These are phyloP conservation scores for Tolypocladium ovalisporum DNA, from an alignment of 2,329 filamentous ascomycete species.

Conservation along the genomic window DNA sequence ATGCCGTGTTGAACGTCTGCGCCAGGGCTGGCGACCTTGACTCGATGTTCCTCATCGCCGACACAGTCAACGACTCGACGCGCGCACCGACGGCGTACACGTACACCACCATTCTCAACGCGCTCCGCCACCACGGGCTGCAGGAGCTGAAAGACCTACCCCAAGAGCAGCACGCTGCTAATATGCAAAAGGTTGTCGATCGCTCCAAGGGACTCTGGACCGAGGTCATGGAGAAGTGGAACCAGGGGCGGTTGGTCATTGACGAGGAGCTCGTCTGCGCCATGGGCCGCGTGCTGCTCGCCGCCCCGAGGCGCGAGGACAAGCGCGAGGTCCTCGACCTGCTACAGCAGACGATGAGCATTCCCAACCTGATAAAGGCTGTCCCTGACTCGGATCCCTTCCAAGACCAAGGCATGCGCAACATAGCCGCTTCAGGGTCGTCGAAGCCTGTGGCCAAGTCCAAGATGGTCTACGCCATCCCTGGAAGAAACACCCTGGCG, in stretches of 20 bases:
- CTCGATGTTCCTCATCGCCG: constrained; percentile 64
- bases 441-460: constrained; percentile 4
- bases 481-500: constrained; percentile 51
- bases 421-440: constrained; percentile 6
- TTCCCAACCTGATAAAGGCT: constrained; percentile 44
- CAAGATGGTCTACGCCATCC: constrained; percentile 25
- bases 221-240: constrained; percentile 70
- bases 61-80: constrained; percentile 55
- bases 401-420: constrained; percentile 9
- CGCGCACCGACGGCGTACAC: constrained; percentile 58
- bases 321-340: constrained; percentile 64
- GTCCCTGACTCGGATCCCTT: constrained; percentile 7
- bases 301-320: constrained; percentile 47
- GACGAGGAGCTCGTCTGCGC: constrained; percentile 71
- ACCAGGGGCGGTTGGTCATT: constrained; percentile 54
- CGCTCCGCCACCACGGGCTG: constrained; percentile 39
- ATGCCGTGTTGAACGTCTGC: constrained; percentile 79
- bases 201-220: constrained; percentile 71
- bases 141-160: constrained; percentile 14
- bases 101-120: constrained; percentile 75
- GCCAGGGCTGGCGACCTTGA: constrained; percentile 65
- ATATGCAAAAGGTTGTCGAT: constrained; percentile 37
- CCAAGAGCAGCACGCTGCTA: constrained; percentile 19
- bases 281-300: constrained; percentile 70
- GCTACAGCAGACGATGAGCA: constrained; percentile 70